Percentiles rank a stretch among this genome's conserved stretches.
phyloP scores from a whole-genome alignment of 306 rosid genomes.

The Bauhinia variegata region DNA sequence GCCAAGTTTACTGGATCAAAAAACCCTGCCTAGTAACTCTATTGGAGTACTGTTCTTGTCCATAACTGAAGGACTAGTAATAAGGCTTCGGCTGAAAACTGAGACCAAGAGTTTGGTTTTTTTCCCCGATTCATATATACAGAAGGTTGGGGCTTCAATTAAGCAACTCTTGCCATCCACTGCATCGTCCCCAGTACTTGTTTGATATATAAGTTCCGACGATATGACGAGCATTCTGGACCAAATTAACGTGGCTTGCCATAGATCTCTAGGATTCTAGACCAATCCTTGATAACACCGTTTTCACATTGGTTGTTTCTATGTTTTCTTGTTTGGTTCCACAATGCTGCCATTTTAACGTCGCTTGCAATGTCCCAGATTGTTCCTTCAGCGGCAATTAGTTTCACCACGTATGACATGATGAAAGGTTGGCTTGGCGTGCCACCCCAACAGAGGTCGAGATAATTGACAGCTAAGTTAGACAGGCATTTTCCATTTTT shows the following conservation, averaged over 20 bases:
- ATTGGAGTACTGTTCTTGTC: background rate
- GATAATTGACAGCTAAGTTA: constrained; percentile 42
- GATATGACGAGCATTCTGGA: background rate
- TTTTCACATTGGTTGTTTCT: constrained; percentile 1
- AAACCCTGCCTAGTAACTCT: background rate
- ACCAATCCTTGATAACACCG: background rate
- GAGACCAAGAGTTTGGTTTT: background rate
- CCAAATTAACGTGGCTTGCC: too few species aligned
- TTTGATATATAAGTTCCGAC: background rate
- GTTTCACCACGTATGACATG: constrained; percentile 81
- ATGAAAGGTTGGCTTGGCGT: constrained; percentile 81
- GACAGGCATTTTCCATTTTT: constrained; percentile 18
- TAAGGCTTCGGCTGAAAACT: background rate
- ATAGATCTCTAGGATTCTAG: background rate
- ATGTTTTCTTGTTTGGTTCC: constrained; percentile 1
- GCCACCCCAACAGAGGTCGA: constrained; percentile 71
- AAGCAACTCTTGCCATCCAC: too few species aligned
- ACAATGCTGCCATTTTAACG: background rate
- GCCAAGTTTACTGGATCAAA: background rate
- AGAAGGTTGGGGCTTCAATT: background rate
- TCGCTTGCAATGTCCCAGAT: constrained; percentile 54
- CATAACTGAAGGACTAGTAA: constrained; percentile 1
- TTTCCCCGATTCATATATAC: background rate
- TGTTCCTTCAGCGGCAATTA: constrained; percentile 93
- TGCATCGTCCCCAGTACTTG: too few species aligned